A percentile compares a stretch with the other conserved stretches of the same genome.
Evolutionary conservation across 164 flowering plant species (phyloP).

Genomic region (Liquidambar formosana): DNA sequence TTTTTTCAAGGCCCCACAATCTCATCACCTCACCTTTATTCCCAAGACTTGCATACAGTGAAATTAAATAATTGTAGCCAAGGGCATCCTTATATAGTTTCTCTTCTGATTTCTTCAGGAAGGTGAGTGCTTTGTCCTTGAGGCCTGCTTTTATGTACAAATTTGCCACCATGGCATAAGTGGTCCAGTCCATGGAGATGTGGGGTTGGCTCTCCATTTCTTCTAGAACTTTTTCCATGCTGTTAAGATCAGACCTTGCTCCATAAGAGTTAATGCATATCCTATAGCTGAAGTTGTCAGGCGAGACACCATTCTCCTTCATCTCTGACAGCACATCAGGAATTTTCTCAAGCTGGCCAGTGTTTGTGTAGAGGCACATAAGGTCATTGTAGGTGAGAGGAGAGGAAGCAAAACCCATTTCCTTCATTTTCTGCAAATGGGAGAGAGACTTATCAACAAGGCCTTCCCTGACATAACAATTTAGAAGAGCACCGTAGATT

Average conservation of each 20-base stretch:
- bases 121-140: conserved; percentile 34
- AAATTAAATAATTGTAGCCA: conserved; percentile 46
- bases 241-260: conserved; percentile 26
- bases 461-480: conserved; percentile 45
- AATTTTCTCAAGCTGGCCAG: conserved; percentile 41
- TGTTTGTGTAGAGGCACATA: conserved; percentile 40
- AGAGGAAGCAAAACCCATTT: conserved; percentile 28
- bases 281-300: conserved; percentile 43
- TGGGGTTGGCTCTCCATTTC: conserved; percentile 39
- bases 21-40: conserved; percentile 41
- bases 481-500: conserved; percentile 45
- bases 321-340: conserved; percentile 38
- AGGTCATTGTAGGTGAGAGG: conserved; percentile 37
- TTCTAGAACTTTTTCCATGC: conserved; percentile 38
- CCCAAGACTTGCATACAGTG: conserved; percentile 38
- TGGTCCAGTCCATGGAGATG: conserved; percentile 35
- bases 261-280: conserved; percentile 42
- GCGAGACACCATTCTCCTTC: conserved; percentile 38
- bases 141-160: conserved; percentile 32
- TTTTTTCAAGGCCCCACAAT: conserved; percentile 35
- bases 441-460: conserved; percentile 37
- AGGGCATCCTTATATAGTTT: conserved; percentile 24
- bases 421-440: conserved; percentile 47
- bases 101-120: conserved; percentile 43
- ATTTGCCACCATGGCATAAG: conserved; percentile 35